Percentiles rank a stretch among this genome's conserved stretches.
phyloP scores from a whole-genome alignment of 331 rosid genomes.

The Saraca asoca region DNA sequence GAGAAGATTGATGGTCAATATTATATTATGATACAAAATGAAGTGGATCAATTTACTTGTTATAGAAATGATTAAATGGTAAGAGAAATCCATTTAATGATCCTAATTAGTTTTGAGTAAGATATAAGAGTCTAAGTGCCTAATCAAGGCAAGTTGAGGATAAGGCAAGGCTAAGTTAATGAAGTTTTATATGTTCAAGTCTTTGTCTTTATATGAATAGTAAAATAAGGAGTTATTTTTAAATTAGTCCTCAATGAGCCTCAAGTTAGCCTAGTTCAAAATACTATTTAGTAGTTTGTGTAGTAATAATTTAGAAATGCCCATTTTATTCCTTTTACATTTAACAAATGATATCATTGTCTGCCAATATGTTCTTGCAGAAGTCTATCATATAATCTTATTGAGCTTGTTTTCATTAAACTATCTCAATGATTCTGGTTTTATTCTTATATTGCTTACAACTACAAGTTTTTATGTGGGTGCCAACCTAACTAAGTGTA shows the following conservation, averaged over 20 bases:
- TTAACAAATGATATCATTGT: slow-evolving; percentile 6
- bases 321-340: not conserved
- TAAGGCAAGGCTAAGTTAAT: not conserved
- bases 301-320: not conserved
- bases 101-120: not conserved
- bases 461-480: slow-evolving; percentile 3
- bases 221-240: not conserved
- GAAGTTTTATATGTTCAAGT: not conserved
- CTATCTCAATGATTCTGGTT: not conserved
- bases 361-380: not conserved
- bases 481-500: not conserved
- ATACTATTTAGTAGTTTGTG: not conserved
- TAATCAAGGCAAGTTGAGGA: not conserved
- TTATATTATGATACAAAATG: not conserved
- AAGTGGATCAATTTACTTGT: not conserved
- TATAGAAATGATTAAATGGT: not conserved
- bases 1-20: not conserved
- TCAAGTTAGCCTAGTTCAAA: not conserved
- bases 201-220: not conserved
- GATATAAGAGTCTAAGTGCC: not conserved
- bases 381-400: too few relatives aligned
- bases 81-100: not conserved
- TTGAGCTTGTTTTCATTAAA: not conserved
- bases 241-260: not conserved
- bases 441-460: too few relatives aligned